Evolutionary conservation across 345 rosid genomes (phyloP), one percentile per base, ranked within the genome.

Genomic region (Pugionium dolabratum): DNA sequence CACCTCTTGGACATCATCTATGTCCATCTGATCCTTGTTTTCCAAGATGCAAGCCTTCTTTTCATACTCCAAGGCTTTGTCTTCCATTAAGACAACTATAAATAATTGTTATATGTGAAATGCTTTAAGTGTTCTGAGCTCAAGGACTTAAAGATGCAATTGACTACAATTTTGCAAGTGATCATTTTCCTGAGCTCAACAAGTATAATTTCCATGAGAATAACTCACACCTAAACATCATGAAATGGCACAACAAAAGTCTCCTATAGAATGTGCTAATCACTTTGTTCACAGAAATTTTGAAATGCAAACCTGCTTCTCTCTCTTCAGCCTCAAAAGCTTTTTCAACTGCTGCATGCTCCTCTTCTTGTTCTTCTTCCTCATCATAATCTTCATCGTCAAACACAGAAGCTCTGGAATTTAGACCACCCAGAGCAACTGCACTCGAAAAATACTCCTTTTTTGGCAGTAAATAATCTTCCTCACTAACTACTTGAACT

Each of bases 381-480:
- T 94, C 99, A 31, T 94, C 99, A 70, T 94, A 94, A 70, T 94
- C 83, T 64, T 94, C 99, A 79, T 94, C 89, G 41, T 85, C 99
- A 73, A 85, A 88, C 25, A 82, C 81, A 66, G 91, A 81, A 73
- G 77, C 49, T 59, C 69, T 71, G 53, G 78, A 75, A 36, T 69
- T 74, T 76, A 85, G 52, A 67, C 72, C 66, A 49, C 76, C 70
- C 65, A 82, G 62, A 53, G 92, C 73, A 76, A 80, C 78, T 58
- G 77, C 76, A 43, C 88, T 77, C 54, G 83, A 68, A 69, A 88
- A 77, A 78, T 78, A 90, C 33, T 84, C 86, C 73, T 79, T 86
- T 67, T 81, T 84, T 34, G 96, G 84, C 62, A 90, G 81, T 69
- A 88, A 75, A 76, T 83, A 79, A 64, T 86, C 96, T 81, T 88